These are phyloP conservation scores for Plectosphaerella plurivora DNA, from an alignment of 2,329 filamentous ascomycete species.

Conservation along the genomic window DNA sequence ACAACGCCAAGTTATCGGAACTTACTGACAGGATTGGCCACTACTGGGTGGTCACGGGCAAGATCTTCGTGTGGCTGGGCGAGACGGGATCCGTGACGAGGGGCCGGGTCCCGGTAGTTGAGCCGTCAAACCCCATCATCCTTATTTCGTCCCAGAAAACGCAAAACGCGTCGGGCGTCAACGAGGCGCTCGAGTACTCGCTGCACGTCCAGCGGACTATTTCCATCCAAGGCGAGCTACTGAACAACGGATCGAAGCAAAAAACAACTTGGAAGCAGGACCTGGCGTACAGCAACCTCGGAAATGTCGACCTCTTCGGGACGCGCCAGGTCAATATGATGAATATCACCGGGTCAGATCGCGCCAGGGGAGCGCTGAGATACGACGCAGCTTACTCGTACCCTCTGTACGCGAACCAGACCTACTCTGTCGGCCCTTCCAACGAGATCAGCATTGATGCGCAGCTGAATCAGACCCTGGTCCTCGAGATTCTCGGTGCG, in stretches of 20 bases:
- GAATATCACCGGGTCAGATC: slow-evolving; percentile 23
- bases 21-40: slow-evolving; percentile 54
- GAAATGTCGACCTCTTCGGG: slow-evolving; percentile 21
- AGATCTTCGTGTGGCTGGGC: slow-evolving; percentile 75
- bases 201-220: slow-evolving; percentile 53
- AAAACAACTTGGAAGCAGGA: slow-evolving; percentile 51
- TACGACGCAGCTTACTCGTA: slow-evolving; percentile 48
- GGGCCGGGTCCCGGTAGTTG: slow-evolving; percentile 30
- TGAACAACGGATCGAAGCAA: slow-evolving; percentile 38
- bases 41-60: slow-evolving; percentile 74
- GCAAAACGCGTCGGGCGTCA: slow-evolving; percentile 44
- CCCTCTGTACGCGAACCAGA: slow-evolving; percentile 55
- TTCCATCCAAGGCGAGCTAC: slow-evolving; percentile 46
- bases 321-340: slow-evolving; percentile 22
- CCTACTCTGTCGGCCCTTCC: slow-evolving; percentile 34
- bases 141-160: slow-evolving; percentile 43
- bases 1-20: slow-evolving; percentile 40
- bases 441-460: slow-evolving; percentile 43
- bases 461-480: slow-evolving; percentile 34
- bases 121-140: slow-evolving; percentile 36
- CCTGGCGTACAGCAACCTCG: slow-evolving; percentile 51
- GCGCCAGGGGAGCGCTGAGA: slow-evolving; percentile 5
- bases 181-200: slow-evolving; percentile 55
- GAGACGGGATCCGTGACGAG: slow-evolving; percentile 45
- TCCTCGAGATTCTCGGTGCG: slow-evolving; percentile 29